Base-by-base conservation (phyloP, 2,329 filamentous ascomycete genomes). In the Furcasterigmium furcatum region DNA sequence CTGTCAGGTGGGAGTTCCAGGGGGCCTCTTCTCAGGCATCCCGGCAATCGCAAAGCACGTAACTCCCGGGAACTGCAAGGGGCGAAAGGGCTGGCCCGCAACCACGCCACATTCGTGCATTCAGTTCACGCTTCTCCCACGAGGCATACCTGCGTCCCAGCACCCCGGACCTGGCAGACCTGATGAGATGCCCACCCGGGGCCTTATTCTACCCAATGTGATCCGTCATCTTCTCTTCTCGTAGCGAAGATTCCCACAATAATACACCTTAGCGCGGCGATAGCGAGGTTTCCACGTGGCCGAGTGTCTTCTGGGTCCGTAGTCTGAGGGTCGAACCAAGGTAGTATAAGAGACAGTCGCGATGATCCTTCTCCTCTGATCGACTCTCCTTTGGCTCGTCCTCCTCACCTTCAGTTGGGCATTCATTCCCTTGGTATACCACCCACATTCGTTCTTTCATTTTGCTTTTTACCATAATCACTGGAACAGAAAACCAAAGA, bases 381-480 rank as follows among this genome's bases (percentile, higher is more conserved):
- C 34, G 25, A 30, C 9, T 46, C 32, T 43, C 20, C 35, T 25
- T 43, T 21, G 18, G 34, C 34, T 18, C 13, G 22, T 43, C 44
- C 20, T 42, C 44, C 41, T 32, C 44, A 44, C 41, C 27, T 42
- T 20, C 42, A 45, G 47, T 42, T 40, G 47, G 46, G 36, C 40
- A 46, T 49, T 44, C 47, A 44, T 21, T 49, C 44, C 35, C 38
- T 51, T 9, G 16, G 19, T 29, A 42, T 40, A 46, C 49, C 38
- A 46, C 44, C 39, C 18, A 32, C 39, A 21, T 32, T 45, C 39
- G 14, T 45, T 43, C 40, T 29, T 29, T 35, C 16, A 14, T 38
- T 34, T 24, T 24, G 21, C n/a, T n/a, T n/a, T n/a, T n/a, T n/a
- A n/a, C 34, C 24, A 27, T 32, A 30, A 20, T n/a, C 25, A 27